Conservation (phyloP, 148 eudicot genomes). For the Polygonum maritimum region DNA sequence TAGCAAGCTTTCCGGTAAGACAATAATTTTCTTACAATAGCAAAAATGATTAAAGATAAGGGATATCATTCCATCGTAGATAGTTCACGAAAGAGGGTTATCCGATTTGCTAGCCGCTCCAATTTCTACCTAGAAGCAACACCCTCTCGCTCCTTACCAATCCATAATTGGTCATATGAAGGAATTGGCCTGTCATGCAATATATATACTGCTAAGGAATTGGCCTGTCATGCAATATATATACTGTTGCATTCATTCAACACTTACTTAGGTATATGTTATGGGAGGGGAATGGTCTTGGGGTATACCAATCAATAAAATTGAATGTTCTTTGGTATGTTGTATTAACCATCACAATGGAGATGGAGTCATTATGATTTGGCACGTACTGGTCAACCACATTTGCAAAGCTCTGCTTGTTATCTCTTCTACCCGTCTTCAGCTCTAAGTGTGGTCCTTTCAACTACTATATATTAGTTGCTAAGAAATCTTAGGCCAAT, state of each 20-base stretch:
- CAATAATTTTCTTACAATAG: background rate
- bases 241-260: no score
- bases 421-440: conserved; percentile 72
- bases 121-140: conserved; percentile 33
- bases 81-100: conserved; percentile 56
- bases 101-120: conserved; percentile 47
- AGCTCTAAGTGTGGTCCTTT: conserved; percentile 60
- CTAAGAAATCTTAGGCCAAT: no score
- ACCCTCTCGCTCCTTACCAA: conserved; percentile 21
- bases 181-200: no score
- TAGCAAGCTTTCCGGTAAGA: conserved; percentile 6
- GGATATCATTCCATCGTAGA: conserved; percentile 56
- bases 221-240: no score
- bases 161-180: conserved; percentile 21
- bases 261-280: no score
- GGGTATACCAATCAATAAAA: no score
- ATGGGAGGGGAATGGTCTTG: no score
- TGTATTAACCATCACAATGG: no score
- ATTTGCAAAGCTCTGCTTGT: conserved; percentile 29
- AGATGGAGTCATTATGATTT: conserved; percentile 49
- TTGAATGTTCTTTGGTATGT: no score
- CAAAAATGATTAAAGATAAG: conserved; percentile 1
- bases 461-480: no score
- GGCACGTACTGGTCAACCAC: conserved; percentile 48
- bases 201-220: no score